A percentile compares a stretch with the other conserved stretches of the same genome.
Conservation (phyloP, 2,329 filamentous ascomycete species). For the Calonectria pseudoreteaudii region DNA sequence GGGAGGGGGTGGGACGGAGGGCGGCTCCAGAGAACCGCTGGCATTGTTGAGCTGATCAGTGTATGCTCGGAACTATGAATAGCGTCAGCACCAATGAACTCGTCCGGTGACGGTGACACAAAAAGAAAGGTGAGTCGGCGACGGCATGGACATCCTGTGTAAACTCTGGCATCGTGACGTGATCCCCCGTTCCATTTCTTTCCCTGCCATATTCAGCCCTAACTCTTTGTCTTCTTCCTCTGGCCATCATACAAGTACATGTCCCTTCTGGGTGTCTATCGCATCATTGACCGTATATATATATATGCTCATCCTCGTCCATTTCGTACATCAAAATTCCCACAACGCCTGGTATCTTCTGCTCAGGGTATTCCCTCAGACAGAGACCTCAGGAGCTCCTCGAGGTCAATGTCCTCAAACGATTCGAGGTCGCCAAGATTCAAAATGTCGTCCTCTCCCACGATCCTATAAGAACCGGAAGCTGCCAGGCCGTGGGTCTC, state of each 20-base stretch:
- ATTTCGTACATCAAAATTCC: slow-evolving; percentile 30
- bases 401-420: slow-evolving; percentile 45
- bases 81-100: slow-evolving; percentile 37
- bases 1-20: slow-evolving; percentile 69
- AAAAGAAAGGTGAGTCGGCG: slow-evolving; percentile 38
- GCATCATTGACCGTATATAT: slow-evolving; percentile 37
- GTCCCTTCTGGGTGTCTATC: slow-evolving; percentile 27
- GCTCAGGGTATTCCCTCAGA: slow-evolving; percentile 35
- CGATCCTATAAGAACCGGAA: slow-evolving; percentile 14
- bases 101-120: slow-evolving; percentile 33
- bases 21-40: slow-evolving; percentile 63
- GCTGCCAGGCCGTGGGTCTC: slow-evolving; percentile 30
- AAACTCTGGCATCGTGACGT: slow-evolving; percentile 44
- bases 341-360: slow-evolving; percentile 40
- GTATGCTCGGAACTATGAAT: slow-evolving; percentile 67
- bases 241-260: slow-evolving; percentile 40
- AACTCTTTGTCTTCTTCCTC: slow-evolving; percentile 37
- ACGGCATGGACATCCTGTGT: slow-evolving; percentile 38
- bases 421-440: slow-evolving; percentile 41
- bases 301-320: slow-evolving; percentile 26
- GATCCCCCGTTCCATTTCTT: slow-evolving; percentile 45
- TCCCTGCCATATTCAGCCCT: slow-evolving; percentile 39
- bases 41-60: slow-evolving; percentile 65
- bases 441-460: slow-evolving; percentile 19
- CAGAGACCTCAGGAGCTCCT: slow-evolving; percentile 42